phyloP scores from a whole-genome alignment of 148 eudicot species.

The Nepenthes mirabilis region DNA sequence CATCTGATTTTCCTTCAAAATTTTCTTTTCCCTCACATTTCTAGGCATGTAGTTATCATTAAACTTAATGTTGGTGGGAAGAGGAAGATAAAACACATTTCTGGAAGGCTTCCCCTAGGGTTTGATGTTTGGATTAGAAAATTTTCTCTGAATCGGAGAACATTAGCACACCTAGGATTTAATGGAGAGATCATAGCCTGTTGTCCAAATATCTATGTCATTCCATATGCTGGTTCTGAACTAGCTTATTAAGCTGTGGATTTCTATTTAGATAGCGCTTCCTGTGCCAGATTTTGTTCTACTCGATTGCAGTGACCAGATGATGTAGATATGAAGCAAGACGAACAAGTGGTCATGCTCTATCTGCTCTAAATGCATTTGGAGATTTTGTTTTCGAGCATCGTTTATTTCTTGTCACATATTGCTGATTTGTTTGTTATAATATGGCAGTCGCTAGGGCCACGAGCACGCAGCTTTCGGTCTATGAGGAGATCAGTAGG shows the following conservation, averaged over 20 bases:
- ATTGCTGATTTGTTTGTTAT: constrained; percentile 2
- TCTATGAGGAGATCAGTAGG: constrained; percentile 56
- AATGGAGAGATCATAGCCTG: too few relatives aligned
- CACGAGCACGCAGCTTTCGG: constrained; percentile 64
- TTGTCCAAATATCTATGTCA: too few relatives aligned
- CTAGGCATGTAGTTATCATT: too few relatives aligned
- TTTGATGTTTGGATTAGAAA: too few relatives aligned
- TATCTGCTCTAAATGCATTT: not conserved
- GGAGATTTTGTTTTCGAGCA: not conserved
- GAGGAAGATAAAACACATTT: too few relatives aligned
- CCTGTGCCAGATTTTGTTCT: not conserved
- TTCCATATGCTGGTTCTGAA: too few relatives aligned
- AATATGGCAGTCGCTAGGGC: constrained; percentile 59
- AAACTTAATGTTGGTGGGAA: too few relatives aligned
- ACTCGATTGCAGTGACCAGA: not conserved
- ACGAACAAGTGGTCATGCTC: constrained; percentile 6
- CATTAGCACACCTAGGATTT: too few relatives aligned
- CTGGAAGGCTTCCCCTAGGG: too few relatives aligned
- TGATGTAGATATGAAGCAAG: constrained; percentile 8
- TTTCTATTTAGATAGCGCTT: not conserved
- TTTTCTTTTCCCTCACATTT: too few relatives aligned
- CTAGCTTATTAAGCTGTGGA: not conserved
- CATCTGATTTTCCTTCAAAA: too few relatives aligned
- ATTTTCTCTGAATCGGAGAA: too few relatives aligned
- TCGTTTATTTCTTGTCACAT: constrained; percentile 4